Base-by-base conservation (phyloP, 495 filamentous ascomycete genomes). In the Penicillium coffeae region DNA sequence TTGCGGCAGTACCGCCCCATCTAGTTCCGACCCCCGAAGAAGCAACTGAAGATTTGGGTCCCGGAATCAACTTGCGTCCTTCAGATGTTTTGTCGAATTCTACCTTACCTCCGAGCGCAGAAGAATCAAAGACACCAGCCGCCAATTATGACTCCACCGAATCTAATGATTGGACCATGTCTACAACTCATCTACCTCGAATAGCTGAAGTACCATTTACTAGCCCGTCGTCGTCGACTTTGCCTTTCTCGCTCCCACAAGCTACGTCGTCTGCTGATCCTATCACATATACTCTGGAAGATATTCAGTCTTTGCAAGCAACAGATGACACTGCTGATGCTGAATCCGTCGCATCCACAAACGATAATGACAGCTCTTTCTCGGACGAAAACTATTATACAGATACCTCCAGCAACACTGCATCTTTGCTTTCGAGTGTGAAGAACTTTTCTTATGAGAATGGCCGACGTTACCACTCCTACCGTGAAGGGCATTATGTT, bases 381-480 rank as follows among this genome's bases (percentile, higher is more conserved):
- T 63, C 60, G 22, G 60, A 56, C 13, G 49, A 58, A 8, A 48
- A 59, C 10, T 55, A 59, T 37, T 12, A 54, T 12, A 55, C 59
- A 5, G 60, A 58, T 14, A 58, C 39, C 9, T 61, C 60, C n/a
- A 61, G 25, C 35, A 53, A 61, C 7, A 63, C 60, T 1, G 58
- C 60, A 0, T 63, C 60, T 2, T 37, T 63, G 5, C 48, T 63
- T 3, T 63, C 60, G 3, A 51, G 56, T 18, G 58, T 60, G 18
- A 53, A 61, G 37, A 47, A 61, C 42, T 61, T 58, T 25, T 33
- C 52, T 7, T 63, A 63, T 22, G 60, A 88, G 57, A 88, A 88
- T 55, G 85, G 85, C 15, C 68, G 84, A 35, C 71, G 84, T 36
- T 88, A 88, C 57, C 83, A 87, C 54, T 73, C 72, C 46, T 87